Percentiles rank a stretch among this genome's conserved stretches.
Evolutionary conservation across 495 filamentous ascomycete genomes (phyloP).

Genomic region (Penicillium bovifimosum): DNA sequence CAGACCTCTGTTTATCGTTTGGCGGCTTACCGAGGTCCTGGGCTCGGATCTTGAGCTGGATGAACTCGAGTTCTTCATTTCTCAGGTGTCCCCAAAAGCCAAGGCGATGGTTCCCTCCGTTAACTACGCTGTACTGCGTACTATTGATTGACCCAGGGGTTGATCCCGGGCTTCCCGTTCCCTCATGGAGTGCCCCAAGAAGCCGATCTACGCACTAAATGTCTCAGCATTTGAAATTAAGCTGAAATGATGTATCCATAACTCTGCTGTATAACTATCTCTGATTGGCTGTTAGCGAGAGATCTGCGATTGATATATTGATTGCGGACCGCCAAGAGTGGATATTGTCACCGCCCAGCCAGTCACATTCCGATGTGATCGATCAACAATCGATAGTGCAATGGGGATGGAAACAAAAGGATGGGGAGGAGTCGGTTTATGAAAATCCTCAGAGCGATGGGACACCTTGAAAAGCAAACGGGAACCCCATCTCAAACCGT

Average conservation of each 20-base stretch:
- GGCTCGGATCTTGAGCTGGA: too few species aligned
- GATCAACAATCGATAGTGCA: conserved; percentile 23
- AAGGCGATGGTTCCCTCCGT: too few species aligned
- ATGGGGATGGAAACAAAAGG: conserved; percentile 8
- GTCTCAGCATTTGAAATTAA: not conserved
- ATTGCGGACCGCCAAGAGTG: too few species aligned
- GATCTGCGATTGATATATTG: not conserved
- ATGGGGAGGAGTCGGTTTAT: conserved; percentile 1
- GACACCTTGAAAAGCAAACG: too few species aligned
- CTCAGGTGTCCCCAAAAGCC: too few species aligned
- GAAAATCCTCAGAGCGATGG: not conserved
- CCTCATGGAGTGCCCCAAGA: too few species aligned
- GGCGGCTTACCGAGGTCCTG: too few species aligned
- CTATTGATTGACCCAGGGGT: not conserved
- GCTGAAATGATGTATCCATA: conserved; percentile 6
- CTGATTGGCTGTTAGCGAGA: not conserved
- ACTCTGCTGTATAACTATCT: not conserved
- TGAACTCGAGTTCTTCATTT: too few species aligned
- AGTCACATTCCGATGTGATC: conserved; percentile 4
- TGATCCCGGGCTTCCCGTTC: too few species aligned
- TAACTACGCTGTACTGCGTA: too few species aligned
- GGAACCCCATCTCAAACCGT: too few species aligned
- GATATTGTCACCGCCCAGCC: conserved; percentile 3
- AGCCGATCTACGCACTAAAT: not conserved
- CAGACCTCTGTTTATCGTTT: too few species aligned